Base-by-base conservation (phyloP, 768 basidiomycete genomes). In the Mycena maculata region DNA sequence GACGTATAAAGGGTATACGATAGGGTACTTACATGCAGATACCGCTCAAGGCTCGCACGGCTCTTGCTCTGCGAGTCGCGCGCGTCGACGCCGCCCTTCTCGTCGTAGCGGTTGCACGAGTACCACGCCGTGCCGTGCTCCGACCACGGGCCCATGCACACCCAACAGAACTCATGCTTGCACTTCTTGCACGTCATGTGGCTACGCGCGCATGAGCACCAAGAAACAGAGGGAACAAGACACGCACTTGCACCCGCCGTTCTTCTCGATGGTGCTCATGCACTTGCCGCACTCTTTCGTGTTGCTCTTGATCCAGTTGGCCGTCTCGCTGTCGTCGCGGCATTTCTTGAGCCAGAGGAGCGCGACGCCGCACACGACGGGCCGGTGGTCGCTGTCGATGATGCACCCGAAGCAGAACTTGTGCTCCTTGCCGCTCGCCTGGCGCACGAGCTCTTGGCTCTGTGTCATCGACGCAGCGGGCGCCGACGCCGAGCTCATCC, bases 131-230 rank as follows among this genome's bases (percentile, higher is more conserved):
- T 98, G 12, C 98, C 98, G 72, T 99, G 98, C 74, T 97, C 97
- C 36, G 90, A 88, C 98, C 98, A 99, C 2, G 96, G 94, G 10
- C 96, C 97, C 96, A 98, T 98, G 82, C 98, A 99, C 42, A 99
- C 96, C 98, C 98, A 99, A 78, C 98, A 99, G 79, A 98, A 99
- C 83, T 95, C 94, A 72, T 95, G 89, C 75, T 95, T 97, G 86
- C 98, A 99, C 82, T 98, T 99, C 86, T 98, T 97, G 85, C 98
- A 99, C 22, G 97, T 99, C 97, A 99, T 99, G 79, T 99, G 98
- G 84, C 96, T 98, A 70, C 11, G 42, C 12, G 50, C 69, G 44
- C 50, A 56, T 22, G 28, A 57, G 63, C 49, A 41, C 25, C 44
- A 58, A 33, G 18, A 61, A 31, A 54, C 50, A 61, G 63, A 52